phyloP scores from a whole-genome alignment of 2,329 filamentous ascomycete species.

The Pseudogymnoascus sp. region DNA sequence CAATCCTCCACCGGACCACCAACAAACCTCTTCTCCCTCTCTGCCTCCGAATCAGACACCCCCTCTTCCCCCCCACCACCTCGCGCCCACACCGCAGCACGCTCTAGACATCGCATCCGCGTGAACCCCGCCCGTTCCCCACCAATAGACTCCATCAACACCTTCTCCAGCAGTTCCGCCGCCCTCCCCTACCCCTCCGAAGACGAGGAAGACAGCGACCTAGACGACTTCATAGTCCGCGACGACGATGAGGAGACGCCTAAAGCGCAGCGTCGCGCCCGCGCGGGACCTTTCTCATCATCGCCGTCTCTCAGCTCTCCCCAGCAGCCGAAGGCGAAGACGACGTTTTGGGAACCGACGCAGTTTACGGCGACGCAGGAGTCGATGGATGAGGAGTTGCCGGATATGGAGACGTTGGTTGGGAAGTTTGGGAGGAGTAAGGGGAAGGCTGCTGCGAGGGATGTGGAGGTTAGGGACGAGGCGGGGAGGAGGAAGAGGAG shows the following conservation, averaged over 20 bases:
- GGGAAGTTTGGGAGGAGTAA: not conserved
- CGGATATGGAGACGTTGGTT: slow-evolving; percentile 11
- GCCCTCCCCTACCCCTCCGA: slow-evolving; percentile 19
- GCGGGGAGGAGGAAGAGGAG: slow-evolving; percentile 6
- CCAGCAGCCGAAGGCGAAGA: too few species aligned
- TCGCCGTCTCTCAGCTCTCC: slow-evolving; percentile 12
- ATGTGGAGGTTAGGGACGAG: not conserved
- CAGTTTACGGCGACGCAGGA: slow-evolving; percentile 35
- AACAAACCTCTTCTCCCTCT: not conserved
- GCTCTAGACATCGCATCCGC: not conserved
- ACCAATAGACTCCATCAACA: slow-evolving; percentile 21
- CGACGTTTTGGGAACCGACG: slow-evolving; percentile 33
- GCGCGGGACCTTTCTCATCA: slow-evolving; percentile 16
- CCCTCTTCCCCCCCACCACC: not conserved
- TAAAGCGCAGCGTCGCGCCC: slow-evolving; percentile 6
- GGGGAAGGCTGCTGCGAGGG: not conserved
- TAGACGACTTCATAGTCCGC: slow-evolving; percentile 49
- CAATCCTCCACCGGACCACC: not conserved
- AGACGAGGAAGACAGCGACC: slow-evolving; percentile 39
- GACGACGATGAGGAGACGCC: slow-evolving; percentile 32
- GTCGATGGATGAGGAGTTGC: slow-evolving; percentile 30
- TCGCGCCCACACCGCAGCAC: not conserved
- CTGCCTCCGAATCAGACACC: not conserved
- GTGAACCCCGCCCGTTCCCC: not conserved
- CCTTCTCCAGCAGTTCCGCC: slow-evolving; percentile 30